A percentile compares a stretch with the other conserved stretches of the same genome.
These are phyloP conservation scores for Salvia miltiorrhiza DNA, from an alignment of 257 asterid genomes.

Conservation along the genomic window DNA sequence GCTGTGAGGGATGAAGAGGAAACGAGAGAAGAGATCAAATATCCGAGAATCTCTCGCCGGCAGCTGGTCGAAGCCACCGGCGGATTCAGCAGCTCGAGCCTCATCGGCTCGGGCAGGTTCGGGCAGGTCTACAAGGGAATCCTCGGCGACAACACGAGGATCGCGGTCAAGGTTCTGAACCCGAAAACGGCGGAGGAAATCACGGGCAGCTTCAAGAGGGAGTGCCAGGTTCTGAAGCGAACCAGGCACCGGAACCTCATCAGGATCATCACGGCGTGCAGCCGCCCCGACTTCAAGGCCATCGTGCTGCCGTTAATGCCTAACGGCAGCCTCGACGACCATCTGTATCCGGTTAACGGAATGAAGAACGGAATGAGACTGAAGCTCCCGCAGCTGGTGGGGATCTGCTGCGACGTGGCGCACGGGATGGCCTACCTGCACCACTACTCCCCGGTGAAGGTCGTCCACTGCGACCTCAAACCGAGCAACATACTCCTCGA, in stretches of 20 bases:
- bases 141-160: conserved; percentile 47
- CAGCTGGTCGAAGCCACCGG: conserved; percentile 73
- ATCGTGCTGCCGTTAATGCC: conserved; percentile 80
- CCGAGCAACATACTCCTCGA: conserved; percentile 88
- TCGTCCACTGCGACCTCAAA: conserved; percentile 80
- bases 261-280: conserved; percentile 66
- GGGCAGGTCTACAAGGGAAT: conserved; percentile 78
- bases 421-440: conserved; percentile 82
- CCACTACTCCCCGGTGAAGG: conserved; percentile 62
- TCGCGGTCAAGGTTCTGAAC: conserved; percentile 67
- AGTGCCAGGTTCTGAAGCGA: conserved; percentile 66
- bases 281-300: conserved; percentile 77
- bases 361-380: conserved; percentile 14
- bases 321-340: conserved; percentile 75
- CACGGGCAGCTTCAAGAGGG: conserved; percentile 63
- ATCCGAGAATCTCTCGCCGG: conserved; percentile 57
- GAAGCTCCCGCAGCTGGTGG: conserved; percentile 46
- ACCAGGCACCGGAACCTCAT: conserved; percentile 70
- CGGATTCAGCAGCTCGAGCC: conserved; percentile 51
- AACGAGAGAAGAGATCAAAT: conserved; percentile 36
- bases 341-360: conserved; percentile 46
- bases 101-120: conserved; percentile 66
- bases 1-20: conserved; percentile 32
- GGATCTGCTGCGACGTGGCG: conserved; percentile 72
- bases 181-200: conserved; percentile 32